phyloP scores from a whole-genome alignment of 164 flowering plant genomes.

The Vitis cinerea region DNA sequence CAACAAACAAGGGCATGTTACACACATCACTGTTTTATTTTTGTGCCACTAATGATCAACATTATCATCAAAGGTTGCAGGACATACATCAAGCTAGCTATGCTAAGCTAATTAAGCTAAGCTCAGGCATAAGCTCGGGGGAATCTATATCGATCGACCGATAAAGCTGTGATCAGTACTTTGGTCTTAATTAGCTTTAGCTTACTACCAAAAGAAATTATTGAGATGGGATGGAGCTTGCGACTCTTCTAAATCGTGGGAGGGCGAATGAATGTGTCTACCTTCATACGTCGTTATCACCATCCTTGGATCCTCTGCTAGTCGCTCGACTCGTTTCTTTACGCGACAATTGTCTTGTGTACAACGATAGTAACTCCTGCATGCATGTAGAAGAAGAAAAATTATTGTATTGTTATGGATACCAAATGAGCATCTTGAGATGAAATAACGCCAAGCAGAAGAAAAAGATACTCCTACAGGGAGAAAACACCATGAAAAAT shows the following conservation, averaged over 20 bases:
- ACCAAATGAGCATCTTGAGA: neutral
- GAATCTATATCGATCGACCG: no score
- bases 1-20: no score
- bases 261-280: constrained; percentile 79
- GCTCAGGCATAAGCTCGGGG: no score
- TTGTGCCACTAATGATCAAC: no score
- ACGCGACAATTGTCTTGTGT: constrained; percentile 87
- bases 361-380: constrained; percentile 92
- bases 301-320: constrained; percentile 96
- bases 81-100: no score
- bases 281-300: constrained; percentile 97
- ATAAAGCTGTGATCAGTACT: neutral
- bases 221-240: constrained; percentile 35
- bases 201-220: constrained; percentile 66
- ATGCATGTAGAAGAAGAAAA: constrained; percentile 1
- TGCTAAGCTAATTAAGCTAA: no score
- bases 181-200: neutral
- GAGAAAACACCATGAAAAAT: no score
- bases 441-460: no score
- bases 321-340: constrained; percentile 87
- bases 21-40: no score
- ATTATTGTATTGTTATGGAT: no score
- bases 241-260: constrained; percentile 58
- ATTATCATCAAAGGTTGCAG: no score
- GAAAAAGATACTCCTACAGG: no score